A percentile compares a stretch with the other conserved stretches of the same genome.
Conservation (phyloP, 306 rosid genomes). For the Ochetophila trinervis region DNA sequence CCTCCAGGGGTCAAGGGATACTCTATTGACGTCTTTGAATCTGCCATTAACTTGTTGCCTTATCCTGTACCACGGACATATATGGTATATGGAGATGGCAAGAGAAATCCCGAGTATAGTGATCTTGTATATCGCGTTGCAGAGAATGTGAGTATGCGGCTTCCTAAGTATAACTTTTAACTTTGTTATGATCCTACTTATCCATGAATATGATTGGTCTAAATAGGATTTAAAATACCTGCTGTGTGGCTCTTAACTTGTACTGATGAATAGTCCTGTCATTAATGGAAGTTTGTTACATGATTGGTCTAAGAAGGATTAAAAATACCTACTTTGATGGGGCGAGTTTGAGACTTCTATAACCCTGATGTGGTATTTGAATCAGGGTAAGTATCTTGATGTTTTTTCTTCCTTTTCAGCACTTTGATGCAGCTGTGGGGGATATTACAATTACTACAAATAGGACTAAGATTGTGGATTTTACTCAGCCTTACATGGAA, state of each 20-base stretch:
- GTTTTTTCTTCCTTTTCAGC: constrained; percentile 29
- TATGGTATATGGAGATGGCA: constrained; percentile 62
- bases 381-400: not conserved
- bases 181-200: constrained; percentile 7
- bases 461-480: constrained; percentile 82
- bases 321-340: not conserved
- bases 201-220: constrained; percentile 4
- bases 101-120: constrained; percentile 50
- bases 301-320: not conserved
- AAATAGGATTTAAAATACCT: constrained; percentile 11
- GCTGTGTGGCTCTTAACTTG: constrained; percentile 10
- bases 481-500: constrained; percentile 84
- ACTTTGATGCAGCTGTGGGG: constrained; percentile 78
- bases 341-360: not conserved
- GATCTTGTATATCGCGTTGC: constrained; percentile 51
- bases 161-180: constrained; percentile 10
- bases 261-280: not conserved
- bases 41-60: constrained; percentile 72
- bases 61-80: constrained; percentile 69
- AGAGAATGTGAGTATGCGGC: constrained; percentile 64
- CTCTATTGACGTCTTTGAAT: constrained; percentile 78
- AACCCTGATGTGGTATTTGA: constrained; percentile 6
- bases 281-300: constrained; percentile 9
- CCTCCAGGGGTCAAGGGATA: constrained; percentile 74
- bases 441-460: constrained; percentile 86